Evolutionary conservation across 345 rosid genomes (phyloP).

Genomic region (Heritiera fomes): DNA sequence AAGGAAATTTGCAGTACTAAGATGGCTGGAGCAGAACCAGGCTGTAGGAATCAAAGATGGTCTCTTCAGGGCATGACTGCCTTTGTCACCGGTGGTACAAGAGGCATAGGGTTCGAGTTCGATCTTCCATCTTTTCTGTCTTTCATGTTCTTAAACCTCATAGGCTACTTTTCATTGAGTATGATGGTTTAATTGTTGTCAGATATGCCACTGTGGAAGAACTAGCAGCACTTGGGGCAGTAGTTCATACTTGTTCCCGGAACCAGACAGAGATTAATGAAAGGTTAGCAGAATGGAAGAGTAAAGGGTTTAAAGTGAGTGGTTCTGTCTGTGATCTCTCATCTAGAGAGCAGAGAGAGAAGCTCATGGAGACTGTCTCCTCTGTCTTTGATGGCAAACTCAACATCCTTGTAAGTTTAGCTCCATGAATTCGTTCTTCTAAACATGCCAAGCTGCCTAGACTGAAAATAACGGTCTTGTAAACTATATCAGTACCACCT

Average conservation of each 20-base stretch:
- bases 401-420: slow-evolving; percentile 49
- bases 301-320: slow-evolving; percentile 46
- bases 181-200: not conserved
- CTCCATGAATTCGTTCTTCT: not conserved
- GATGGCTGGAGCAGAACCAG: slow-evolving; percentile 11
- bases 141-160: not conserved
- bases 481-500: too few relatives aligned
- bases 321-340: slow-evolving; percentile 53
- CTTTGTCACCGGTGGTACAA: slow-evolving; percentile 50
- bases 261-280: slow-evolving; percentile 50
- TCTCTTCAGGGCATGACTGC: slow-evolving; percentile 46
- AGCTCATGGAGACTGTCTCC: slow-evolving; percentile 46
- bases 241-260: slow-evolving; percentile 70
- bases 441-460: not conserved
- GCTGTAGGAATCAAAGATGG: slow-evolving; percentile 39
- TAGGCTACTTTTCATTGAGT: not conserved
- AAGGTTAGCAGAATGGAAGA: slow-evolving; percentile 48
- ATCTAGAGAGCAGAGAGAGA: slow-evolving; percentile 34
- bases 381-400: slow-evolving; percentile 51
- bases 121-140: not conserved
- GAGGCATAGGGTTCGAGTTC: slow-evolving; percentile 35
- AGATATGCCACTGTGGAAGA: slow-evolving; percentile 71
- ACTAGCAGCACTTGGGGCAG: slow-evolving; percentile 64
- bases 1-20: not conserved
- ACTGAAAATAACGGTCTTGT: too few relatives aligned